Percentiles rank a stretch among this genome's conserved stretches.
phyloP scores from a whole-genome alignment of 23 red algal species.

The Gracilaria domingensis region DNA sequence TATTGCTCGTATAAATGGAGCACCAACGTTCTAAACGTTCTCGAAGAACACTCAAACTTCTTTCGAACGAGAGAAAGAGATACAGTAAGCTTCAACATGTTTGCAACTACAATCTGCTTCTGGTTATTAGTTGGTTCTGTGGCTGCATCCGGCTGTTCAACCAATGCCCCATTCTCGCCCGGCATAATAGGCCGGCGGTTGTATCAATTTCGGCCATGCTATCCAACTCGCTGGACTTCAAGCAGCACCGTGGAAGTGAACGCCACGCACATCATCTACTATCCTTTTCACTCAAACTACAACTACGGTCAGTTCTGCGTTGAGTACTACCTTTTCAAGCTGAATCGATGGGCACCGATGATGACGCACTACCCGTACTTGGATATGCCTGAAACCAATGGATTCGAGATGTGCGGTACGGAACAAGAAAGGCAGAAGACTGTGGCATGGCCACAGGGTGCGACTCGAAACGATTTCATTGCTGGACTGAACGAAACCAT shows the following conservation, averaged over 20 bases:
- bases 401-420: not conserved
- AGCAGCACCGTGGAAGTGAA: not conserved
- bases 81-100: not conserved
- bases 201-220: not conserved
- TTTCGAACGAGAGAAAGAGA: not conserved
- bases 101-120: not conserved
- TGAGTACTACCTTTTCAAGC: not conserved
- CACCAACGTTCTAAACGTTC: not conserved
- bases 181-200: not conserved
- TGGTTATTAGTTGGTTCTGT: not conserved
- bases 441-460: not conserved
- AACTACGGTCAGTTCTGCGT: not conserved
- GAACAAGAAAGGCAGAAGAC: not conserved
- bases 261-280: not conserved
- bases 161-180: not conserved
- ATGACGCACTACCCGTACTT: not conserved
- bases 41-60: not conserved
- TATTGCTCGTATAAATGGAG: not conserved
- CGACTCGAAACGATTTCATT: not conserved
- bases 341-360: not conserved
- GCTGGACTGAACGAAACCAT: not conserved
- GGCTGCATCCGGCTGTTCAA: not conserved
- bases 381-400: not conserved
- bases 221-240: not conserved
- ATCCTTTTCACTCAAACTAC: not conserved